phyloP scores from a whole-genome alignment of 2,329 filamentous ascomycete species.

The Colletotrichum limetticola region DNA sequence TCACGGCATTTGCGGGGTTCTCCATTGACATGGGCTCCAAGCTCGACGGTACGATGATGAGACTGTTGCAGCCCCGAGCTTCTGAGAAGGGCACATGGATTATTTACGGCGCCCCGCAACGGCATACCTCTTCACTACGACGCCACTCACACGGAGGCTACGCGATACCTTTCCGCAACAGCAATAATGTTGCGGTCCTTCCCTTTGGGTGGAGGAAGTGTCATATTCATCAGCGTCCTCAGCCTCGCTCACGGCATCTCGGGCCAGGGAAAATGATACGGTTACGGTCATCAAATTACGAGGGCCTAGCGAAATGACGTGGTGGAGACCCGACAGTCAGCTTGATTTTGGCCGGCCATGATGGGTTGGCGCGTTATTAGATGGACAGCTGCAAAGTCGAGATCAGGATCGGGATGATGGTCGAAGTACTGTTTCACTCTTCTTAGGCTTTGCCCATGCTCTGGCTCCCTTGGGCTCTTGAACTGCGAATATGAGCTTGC shows the following conservation, averaged over 20 bases:
- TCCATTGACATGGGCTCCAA: too few species aligned
- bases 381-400: not conserved
- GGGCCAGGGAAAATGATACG: not conserved
- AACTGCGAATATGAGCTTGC: not conserved
- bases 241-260: not conserved
- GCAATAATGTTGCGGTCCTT: not conserved
- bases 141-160: not conserved
- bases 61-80: not conserved
- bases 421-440: not conserved
- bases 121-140: not conserved
- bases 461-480: not conserved
- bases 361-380: not conserved
- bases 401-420: not conserved
- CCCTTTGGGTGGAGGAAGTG: not conserved
- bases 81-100: not conserved
- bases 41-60: not conserved
- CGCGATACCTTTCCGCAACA: not conserved
- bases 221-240: not conserved
- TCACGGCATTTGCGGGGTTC: not conserved
- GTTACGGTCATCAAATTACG: not conserved
- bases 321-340: not conserved
- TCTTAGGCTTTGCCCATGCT: not conserved
- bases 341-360: not conserved
- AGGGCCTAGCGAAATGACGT: not conserved
- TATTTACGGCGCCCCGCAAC: not conserved